Conservation (phyloP, 2,329 filamentous ascomycete genomes). For the Penicillium thymicola region DNA sequence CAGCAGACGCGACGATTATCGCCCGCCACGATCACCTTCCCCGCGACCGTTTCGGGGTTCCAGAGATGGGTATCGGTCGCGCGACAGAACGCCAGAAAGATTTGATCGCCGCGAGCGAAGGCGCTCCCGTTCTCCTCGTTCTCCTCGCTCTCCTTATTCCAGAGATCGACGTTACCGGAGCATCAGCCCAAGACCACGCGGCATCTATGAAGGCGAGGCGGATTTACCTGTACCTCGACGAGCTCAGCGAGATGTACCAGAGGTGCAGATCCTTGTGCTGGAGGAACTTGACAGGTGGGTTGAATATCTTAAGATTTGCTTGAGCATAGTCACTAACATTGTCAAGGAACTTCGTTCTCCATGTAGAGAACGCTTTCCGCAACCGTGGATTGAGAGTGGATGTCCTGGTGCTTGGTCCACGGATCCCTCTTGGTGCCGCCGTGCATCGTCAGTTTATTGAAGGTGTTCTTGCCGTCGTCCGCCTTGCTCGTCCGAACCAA, state of each 20-base stretch:
- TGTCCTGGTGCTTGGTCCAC: constrained; percentile 73
- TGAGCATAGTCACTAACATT: constrained; percentile 6
- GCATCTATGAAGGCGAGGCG: constrained; percentile 56
- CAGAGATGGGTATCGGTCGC: constrained; percentile 60
- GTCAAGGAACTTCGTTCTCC: constrained; percentile 70
- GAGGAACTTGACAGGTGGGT: constrained; percentile 65
- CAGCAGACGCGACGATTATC: constrained; percentile 61
- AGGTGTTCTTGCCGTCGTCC: constrained; percentile 80
- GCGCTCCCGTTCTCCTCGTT: constrained; percentile 60
- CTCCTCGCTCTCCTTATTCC: constrained; percentile 50
- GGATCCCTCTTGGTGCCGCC: constrained; percentile 73
- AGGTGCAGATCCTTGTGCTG: constrained; percentile 82
- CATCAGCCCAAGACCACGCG: constrained; percentile 61
- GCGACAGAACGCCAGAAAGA: constrained; percentile 46
- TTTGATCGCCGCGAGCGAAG: constrained; percentile 56
- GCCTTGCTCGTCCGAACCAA: constrained; percentile 69
- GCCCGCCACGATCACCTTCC: constrained; percentile 56
- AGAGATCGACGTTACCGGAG: constrained; percentile 65
- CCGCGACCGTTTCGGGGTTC: constrained; percentile 57
- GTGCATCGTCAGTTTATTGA: constrained; percentile 82
- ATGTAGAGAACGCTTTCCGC: constrained; percentile 74
- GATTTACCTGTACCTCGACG: constrained; percentile 71
- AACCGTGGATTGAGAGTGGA: constrained; percentile 70
- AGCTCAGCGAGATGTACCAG: constrained; percentile 72
- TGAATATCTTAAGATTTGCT: neutral